These are phyloP conservation scores for Tagetes erecta DNA, from an alignment of 129 eudicot genomes.

Conservation along the genomic window DNA sequence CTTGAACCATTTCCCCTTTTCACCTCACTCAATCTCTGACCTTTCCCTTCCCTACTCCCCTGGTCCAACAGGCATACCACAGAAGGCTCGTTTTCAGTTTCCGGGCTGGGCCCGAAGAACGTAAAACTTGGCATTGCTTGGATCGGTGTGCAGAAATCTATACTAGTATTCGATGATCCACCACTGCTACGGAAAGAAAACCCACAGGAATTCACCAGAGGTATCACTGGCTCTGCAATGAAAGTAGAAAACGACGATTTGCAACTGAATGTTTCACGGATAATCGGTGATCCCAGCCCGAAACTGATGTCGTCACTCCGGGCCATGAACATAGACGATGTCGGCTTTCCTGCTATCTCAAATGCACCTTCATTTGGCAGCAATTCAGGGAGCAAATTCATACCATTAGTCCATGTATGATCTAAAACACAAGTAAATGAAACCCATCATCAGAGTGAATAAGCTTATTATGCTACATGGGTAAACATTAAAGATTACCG, in stretches of 20 bases:
- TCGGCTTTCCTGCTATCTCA: conserved; percentile 28
- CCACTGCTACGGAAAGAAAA: conserved; percentile 64
- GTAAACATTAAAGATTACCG: conserved; percentile 43
- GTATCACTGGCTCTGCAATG: conserved; percentile 50
- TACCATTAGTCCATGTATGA: conserved; percentile 58
- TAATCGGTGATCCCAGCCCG: conserved; percentile 47
- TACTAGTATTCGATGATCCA: conserved; percentile 39
- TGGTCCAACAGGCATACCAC: conserved; percentile 27
- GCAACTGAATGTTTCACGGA: conserved; percentile 44
- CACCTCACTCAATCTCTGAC: conserved; percentile 28
- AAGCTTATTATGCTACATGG: conserved; percentile 4
- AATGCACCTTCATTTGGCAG: conserved; percentile 14
- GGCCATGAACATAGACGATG: conserved; percentile 39
- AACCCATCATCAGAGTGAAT: conserved; percentile 4
- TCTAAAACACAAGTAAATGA: conserved; percentile 31
- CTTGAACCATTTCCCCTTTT: conserved; percentile 48
- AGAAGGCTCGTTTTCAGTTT: conserved; percentile 29
- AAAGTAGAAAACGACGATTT: conserved; percentile 74
- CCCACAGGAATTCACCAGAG: conserved; percentile 44
- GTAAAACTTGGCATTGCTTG: conserved; percentile 67
- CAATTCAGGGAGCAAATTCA: background rate
- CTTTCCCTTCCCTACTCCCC: conserved; percentile 31
- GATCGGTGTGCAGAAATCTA: conserved; percentile 53
- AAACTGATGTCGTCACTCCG: conserved; percentile 63
- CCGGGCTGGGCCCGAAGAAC: conserved; percentile 47